A percentile compares a stretch with the other conserved stretches of the same genome.
Evolutionary conservation across 305 asterid species (phyloP).

Genomic region (Striga hermonthica): DNA sequence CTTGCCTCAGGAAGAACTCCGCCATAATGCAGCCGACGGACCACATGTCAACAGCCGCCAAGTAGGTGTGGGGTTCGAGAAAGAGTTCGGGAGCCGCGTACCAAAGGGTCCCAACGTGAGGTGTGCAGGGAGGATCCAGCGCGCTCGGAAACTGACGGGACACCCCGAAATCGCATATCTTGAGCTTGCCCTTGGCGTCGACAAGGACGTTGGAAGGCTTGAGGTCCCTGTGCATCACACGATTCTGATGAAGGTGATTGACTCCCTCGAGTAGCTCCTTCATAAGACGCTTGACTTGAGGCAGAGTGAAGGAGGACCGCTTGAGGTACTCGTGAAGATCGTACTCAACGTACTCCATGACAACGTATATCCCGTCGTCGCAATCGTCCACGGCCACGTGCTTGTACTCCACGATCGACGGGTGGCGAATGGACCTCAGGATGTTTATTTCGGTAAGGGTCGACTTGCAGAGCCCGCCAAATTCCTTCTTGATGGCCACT

Average conservation of each 20-base stretch:
- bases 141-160: background rate
- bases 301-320: background rate
- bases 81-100: background rate
- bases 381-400: background rate
- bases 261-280: constrained; percentile 25
- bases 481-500: constrained; percentile 5
- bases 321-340: background rate
- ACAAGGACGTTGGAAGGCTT: constrained; percentile 21
- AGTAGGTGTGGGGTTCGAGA: background rate
- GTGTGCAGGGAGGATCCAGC: background rate
- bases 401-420: background rate
- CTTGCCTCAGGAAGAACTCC: constrained; percentile 1
- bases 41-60: constrained; percentile 2
- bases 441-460: constrained; percentile 4
- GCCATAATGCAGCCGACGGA: constrained; percentile 26
- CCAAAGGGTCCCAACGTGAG: constrained; percentile 2
- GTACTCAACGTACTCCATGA: constrained; percentile 14
- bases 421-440: background rate
- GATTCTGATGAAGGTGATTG: background rate
- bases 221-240: constrained; percentile 21
- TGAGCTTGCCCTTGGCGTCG: background rate
- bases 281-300: constrained; percentile 14
- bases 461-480: background rate
- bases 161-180: constrained; percentile 15
- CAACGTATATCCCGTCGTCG: background rate